Evolutionary conservation across 495 filamentous ascomycete genomes (phyloP), one percentile per base, ranked within the genome.

Genomic region (Penicillium cataractarum): DNA sequence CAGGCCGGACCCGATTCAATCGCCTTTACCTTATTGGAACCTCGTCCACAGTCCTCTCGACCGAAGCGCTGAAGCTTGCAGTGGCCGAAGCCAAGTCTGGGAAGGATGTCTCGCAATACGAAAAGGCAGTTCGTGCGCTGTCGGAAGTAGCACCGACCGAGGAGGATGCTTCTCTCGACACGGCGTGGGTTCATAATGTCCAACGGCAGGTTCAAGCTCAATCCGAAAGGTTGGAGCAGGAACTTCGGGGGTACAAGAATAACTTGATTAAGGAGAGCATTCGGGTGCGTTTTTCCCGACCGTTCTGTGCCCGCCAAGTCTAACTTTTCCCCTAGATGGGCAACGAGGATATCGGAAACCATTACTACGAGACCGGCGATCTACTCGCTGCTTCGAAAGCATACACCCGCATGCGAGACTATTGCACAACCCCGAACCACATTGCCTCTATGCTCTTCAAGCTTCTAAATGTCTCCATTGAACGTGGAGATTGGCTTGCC

Each of bases 201-300:
- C 83, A 83, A 24, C 85, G 83, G 37, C 72, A 81, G n/a, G 88
- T 92, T 62, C 84, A 85, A 58, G 74, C 75, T 2, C 88, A 92
- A 68, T 87, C 85, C 2, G 84, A 90, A 40, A 85, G 89, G 50
- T 78, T 97, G 60, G 90, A 96, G 64, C 78, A 83, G 6, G 92
- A 98, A 70, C 77, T 99, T 31, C 91, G 91, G 71, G 90, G 89
- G 7, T 98, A 98, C 77, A 99, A 97, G 75, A 96, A 98, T 68
- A 99, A 98, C 64, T 75, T 98, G 37, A 92, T 99, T 64, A 97
- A 97, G 73, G 95, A 99, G 76, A 97, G 93, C 76, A 97, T 98
- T 63, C 79, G 96, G 69, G 92, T 96, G 82, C 58, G 87, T 65
- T 8, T 32, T n/a, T 40, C 27, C 22, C 26, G 1, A 7, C 22